Conservation (phyloP, 805 yeast genomes). For the Debaryomyces hansenii region DNA sequence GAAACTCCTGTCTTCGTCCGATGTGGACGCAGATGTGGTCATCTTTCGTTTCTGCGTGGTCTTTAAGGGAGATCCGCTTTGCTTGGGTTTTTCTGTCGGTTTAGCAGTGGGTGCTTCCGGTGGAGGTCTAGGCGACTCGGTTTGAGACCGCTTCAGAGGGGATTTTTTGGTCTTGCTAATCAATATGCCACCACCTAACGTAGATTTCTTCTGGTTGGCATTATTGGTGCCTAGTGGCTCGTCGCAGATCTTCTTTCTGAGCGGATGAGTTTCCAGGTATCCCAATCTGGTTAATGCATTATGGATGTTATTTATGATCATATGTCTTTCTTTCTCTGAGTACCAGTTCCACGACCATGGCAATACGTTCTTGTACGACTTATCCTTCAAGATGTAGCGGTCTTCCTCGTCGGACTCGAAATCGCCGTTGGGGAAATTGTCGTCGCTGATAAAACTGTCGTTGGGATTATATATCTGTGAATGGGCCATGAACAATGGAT, state of each 20-base stretch:
- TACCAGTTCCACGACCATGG: constrained; percentile 39
- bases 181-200: constrained; percentile 23
- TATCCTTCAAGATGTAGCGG: constrained; percentile 36
- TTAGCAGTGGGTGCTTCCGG: neutral
- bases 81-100: neutral
- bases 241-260: constrained; percentile 31
- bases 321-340: constrained; percentile 28
- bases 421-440: constrained; percentile 21
- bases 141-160: constrained; percentile 13
- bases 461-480: constrained; percentile 32
- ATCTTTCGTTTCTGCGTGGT: constrained; percentile 3
- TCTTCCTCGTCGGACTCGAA: constrained; percentile 8
- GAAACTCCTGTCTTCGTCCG: constrained; percentile 11
- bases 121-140: constrained; percentile 14
- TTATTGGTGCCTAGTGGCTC: constrained; percentile 4
- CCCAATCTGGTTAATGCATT: constrained; percentile 43
- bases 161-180: constrained; percentile 10
- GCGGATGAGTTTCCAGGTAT: constrained; percentile 43
- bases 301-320: constrained; percentile 33
- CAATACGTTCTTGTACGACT: constrained; percentile 38
- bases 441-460: constrained; percentile 32
- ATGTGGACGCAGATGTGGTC: constrained; percentile 11
- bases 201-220: constrained; percentile 4
- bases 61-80: constrained; percentile 5
- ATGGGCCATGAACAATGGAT: constrained; percentile 21